A percentile compares a stretch with the other conserved stretches of the same genome.
These are phyloP conservation scores for Penicillium sumatraense DNA, from an alignment of 2,329 filamentous ascomycete species.

Conservation along the genomic window DNA sequence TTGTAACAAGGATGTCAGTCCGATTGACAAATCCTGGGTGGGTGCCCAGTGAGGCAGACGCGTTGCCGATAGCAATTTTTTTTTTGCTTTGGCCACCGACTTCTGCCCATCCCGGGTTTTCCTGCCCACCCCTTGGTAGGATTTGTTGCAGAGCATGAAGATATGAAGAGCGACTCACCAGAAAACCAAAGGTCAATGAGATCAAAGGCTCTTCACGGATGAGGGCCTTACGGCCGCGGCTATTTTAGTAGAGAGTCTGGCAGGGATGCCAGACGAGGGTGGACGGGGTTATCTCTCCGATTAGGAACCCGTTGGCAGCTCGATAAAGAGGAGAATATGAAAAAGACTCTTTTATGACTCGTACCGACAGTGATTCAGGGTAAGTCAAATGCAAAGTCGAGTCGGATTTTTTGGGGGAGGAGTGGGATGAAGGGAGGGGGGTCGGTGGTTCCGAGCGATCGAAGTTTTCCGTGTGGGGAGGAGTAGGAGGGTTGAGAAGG, in stretches of 20 bases:
- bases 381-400: constrained; percentile 9
- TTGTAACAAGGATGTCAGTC: constrained; percentile 13
- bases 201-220: constrained; percentile 26
- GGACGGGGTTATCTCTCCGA: constrained; percentile 24
- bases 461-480: constrained; percentile 24
- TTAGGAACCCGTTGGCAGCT: constrained; percentile 10
- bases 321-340: constrained; percentile 19
- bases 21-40: constrained; percentile 12
- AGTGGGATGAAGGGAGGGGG: constrained; percentile 26
- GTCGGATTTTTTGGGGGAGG: constrained; percentile 17
- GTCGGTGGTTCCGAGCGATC: constrained; percentile 13
- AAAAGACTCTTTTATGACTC: constrained; percentile 22
- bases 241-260: constrained; percentile 27
- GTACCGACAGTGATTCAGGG: constrained; percentile 10
- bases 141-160: neutral
- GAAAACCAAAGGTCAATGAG: constrained; percentile 28
- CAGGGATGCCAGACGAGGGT: constrained; percentile 30
- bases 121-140: constrained; percentile 2
- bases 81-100: constrained; percentile 11
- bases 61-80: constrained; percentile 18
- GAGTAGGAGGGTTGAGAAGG: constrained; percentile 7
- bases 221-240: constrained; percentile 35
- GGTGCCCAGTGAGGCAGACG: constrained; percentile 9
- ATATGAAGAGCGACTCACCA: constrained; percentile 30
- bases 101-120: constrained; percentile 1